Conservation (phyloP, 805 yeast species). For the Teunomyces lycoperdinae region DNA sequence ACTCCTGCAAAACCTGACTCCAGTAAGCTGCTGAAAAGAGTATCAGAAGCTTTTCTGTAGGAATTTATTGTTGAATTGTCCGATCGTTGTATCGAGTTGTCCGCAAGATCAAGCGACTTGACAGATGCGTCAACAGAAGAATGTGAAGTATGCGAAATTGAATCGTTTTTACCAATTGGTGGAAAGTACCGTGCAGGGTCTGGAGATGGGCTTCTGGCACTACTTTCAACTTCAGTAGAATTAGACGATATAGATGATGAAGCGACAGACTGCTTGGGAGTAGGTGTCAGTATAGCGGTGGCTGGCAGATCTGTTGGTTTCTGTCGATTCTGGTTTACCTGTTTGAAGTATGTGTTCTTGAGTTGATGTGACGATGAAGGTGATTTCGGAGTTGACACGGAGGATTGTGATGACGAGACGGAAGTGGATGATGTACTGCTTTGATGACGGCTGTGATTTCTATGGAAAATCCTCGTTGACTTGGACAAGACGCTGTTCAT, state of each 20-base stretch:
- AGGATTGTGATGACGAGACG: not conserved
- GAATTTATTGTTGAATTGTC: conserved; percentile 1
- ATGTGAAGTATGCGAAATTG: not conserved
- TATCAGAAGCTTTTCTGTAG: not conserved
- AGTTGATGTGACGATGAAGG: conserved; percentile 9
- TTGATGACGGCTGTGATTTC: conserved; percentile 14
- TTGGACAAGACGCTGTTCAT: conserved; percentile 26
- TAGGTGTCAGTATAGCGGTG: conserved; percentile 15
- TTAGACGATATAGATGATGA: not conserved
- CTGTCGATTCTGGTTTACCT: conserved; percentile 32
- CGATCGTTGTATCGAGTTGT: not conserved
- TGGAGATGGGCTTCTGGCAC: conserved; percentile 1
- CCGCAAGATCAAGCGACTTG: not conserved
- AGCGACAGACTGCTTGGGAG: not conserved
- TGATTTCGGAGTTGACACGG: conserved; percentile 5
- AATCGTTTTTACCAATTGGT: not conserved
- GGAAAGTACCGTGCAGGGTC: conserved; percentile 1
- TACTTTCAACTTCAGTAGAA: not conserved
- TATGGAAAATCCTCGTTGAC: conserved; percentile 26
- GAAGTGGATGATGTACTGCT: not conserved
- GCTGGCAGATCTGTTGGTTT: conserved; percentile 18
- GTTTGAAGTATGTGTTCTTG: conserved; percentile 31
- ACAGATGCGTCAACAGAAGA: not conserved
- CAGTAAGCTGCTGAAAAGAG: not conserved
- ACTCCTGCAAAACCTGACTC: conserved; percentile 12